Percentiles rank a stretch among this genome's conserved stretches.
phyloP scores from a whole-genome alignment of 225 moss, liverwort and hornwort genomes.

The Bryoerythrophyllum caledonicum region DNA sequence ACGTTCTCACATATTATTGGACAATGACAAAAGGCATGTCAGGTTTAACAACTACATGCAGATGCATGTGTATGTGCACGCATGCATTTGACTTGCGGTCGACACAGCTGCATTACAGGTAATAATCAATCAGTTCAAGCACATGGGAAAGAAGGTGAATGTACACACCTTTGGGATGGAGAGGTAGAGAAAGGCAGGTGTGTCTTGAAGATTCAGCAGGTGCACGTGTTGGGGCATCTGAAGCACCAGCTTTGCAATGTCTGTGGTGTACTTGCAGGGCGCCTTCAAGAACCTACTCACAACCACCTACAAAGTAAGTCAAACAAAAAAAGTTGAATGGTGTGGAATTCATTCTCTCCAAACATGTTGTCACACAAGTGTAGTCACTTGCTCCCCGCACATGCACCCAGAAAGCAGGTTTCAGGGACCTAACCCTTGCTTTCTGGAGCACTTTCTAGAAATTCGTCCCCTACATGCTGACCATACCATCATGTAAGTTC shows the following conservation, averaged over 20 bases:
- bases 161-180: conserved; percentile 45
- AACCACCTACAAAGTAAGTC: not conserved
- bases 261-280: conserved; percentile 49
- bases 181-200: conserved; percentile 43
- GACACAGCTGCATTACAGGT: not conserved
- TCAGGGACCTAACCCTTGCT: too few species aligned
- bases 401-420: too few species aligned
- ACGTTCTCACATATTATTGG: too few species aligned
- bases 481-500: too few species aligned
- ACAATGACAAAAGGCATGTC: too few species aligned
- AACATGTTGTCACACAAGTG: too few species aligned
- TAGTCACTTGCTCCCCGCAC: too few species aligned
- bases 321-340: not conserved
- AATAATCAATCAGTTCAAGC: too few species aligned
- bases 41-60: not conserved
- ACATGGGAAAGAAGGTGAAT: too few species aligned
- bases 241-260: conserved; percentile 35
- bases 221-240: conserved; percentile 58
- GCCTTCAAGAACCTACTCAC: conserved; percentile 50
- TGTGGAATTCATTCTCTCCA: not conserved
- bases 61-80: not conserved
- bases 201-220: conserved; percentile 42
- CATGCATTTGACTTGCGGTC: not conserved
- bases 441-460: too few species aligned
- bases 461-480: too few species aligned